phyloP scores from a whole-genome alignment of 371 early-diverging fungal genomes.

The Mucor sp. region DNA sequence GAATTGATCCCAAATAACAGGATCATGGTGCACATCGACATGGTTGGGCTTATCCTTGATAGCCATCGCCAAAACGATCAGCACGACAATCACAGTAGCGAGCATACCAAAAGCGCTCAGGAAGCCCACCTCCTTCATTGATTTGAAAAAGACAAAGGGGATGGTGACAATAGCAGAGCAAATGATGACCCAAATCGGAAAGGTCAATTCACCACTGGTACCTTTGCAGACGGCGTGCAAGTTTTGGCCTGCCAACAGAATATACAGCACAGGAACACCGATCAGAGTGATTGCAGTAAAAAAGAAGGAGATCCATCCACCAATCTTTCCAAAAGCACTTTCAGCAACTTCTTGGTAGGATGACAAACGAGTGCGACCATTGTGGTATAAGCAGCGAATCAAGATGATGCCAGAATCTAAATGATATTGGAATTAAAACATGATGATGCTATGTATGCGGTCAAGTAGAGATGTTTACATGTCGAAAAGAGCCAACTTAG shows the following conservation, averaged over 20 bases:
- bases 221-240: conserved; percentile 47
- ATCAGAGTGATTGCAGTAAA: conserved; percentile 67
- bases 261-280: conserved; percentile 73
- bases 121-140: conserved; percentile 77
- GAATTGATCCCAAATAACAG: conserved; percentile 52
- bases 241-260: conserved; percentile 74
- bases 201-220: conserved; percentile 33
- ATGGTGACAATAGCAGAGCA: conserved; percentile 62
- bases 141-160: conserved; percentile 70
- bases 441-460: background rate
- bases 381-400: conserved; percentile 74
- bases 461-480: conserved; percentile 26
- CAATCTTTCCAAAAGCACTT: conserved; percentile 66
- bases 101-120: conserved; percentile 39
- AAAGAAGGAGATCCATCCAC: conserved; percentile 63
- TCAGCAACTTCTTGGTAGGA: conserved; percentile 61
- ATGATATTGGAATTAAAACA: conserved; percentile 33
- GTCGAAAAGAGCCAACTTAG: conserved; percentile 44
- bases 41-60: conserved; percentile 17
- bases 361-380: conserved; percentile 44
- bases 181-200: conserved; percentile 64
- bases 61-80: conserved; percentile 26
- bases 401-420: conserved; percentile 70
- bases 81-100: conserved; percentile 28
- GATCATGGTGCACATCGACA: conserved; percentile 27